Evolutionary conservation across 768 basidiomycete species (phyloP).

Genomic region (Collybia nuda): DNA sequence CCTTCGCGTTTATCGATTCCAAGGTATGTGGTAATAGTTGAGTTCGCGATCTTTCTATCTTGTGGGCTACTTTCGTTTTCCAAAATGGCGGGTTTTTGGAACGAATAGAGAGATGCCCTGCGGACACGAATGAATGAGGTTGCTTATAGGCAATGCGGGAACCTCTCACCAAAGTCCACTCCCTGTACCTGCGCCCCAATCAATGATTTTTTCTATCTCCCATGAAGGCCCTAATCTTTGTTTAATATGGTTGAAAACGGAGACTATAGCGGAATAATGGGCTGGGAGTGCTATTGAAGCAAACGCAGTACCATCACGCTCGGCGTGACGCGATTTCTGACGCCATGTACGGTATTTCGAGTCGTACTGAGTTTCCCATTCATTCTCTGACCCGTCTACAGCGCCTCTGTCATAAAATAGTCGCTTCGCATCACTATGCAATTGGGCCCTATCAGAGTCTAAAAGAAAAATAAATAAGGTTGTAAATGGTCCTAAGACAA

Average conservation of each 20-base stretch:
- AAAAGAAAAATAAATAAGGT: constrained; percentile 10
- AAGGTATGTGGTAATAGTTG: constrained; percentile 60
- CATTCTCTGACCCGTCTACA: constrained; percentile 23
- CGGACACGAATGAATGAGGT: constrained; percentile 9
- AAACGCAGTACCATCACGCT: constrained; percentile 81
- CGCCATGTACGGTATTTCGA: constrained; percentile 58
- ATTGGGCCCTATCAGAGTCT: constrained; percentile 64
- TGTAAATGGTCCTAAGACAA: neutral
- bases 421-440: constrained; percentile 72
- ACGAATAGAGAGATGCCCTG: constrained; percentile 70
- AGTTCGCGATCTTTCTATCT: constrained; percentile 42
- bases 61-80: constrained; percentile 18
- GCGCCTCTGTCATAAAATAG: constrained; percentile 51
- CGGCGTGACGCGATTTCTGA: constrained; percentile 57
- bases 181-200: constrained; percentile 85
- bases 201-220: constrained; percentile 62
- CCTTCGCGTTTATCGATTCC: constrained; percentile 80
- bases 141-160: neutral
- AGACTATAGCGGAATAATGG: constrained; percentile 77
- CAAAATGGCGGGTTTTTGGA: constrained; percentile 40
- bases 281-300: constrained; percentile 83
- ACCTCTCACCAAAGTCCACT: constrained; percentile 74
- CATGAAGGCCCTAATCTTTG: constrained; percentile 63
- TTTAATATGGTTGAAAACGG: constrained; percentile 71
- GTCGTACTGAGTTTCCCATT: constrained; percentile 59